phyloP scores from a whole-genome alignment of 331 rosid species.

The Phaseolus coccineus region DNA sequence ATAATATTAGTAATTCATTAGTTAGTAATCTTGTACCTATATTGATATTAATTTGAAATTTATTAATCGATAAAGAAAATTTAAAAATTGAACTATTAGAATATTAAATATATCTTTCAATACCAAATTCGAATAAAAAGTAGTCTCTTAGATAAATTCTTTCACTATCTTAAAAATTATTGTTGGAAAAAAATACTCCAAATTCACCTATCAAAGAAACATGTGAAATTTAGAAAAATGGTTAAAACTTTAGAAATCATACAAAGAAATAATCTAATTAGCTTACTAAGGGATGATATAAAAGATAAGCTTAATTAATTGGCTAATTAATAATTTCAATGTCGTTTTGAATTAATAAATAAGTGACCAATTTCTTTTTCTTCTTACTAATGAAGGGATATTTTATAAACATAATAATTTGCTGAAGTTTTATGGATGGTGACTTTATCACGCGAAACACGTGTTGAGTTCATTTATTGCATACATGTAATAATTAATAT shows the following conservation, averaged over 20 bases:
- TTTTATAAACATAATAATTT: not conserved
- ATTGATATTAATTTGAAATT: too few relatives aligned
- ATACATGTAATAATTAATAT: not conserved
- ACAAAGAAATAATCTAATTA: not conserved
- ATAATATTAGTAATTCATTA: too few relatives aligned
- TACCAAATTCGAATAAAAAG: too few relatives aligned
- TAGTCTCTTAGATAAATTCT: too few relatives aligned
- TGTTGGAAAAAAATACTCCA: too few relatives aligned
- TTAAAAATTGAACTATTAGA: too few relatives aligned
- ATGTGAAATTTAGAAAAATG: not conserved
- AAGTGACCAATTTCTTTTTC: not conserved
- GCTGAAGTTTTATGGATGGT: not conserved
- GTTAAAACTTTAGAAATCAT: not conserved
- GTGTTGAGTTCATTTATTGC: not conserved
- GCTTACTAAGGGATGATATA: not conserved
- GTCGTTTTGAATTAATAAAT: not conserved
- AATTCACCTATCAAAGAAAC: too few relatives aligned
- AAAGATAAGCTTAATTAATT: not conserved
- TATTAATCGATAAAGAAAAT: too few relatives aligned
- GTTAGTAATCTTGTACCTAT: too few relatives aligned
- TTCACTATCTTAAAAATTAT: too few relatives aligned
- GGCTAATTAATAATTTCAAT: not conserved
- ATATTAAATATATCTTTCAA: too few relatives aligned
- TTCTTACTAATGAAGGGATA: not conserved
- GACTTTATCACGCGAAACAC: constrained; percentile 3